These are phyloP conservation scores for Arabis alpina DNA, from an alignment of 345 rosid species.

Conservation along the genomic window DNA sequence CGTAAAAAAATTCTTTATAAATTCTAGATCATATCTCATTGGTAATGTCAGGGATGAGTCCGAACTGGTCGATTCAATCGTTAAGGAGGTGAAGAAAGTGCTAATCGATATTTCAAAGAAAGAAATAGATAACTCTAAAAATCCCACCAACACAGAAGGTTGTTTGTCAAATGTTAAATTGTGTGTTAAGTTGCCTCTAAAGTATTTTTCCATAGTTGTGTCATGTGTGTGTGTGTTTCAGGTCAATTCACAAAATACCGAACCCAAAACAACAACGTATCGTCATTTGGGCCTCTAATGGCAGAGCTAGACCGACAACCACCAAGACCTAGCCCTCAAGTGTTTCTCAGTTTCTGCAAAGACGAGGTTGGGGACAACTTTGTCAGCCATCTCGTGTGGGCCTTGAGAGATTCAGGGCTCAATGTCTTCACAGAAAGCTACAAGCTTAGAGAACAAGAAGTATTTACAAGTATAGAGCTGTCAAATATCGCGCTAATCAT, in stretches of 20 bases:
- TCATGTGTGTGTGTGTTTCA: neutral
- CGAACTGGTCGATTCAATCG: constrained; percentile 23
- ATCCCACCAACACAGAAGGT: neutral
- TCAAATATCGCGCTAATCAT: constrained; percentile 5
- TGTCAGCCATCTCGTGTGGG: constrained; percentile 9
- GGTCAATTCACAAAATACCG: neutral
- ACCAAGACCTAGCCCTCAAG: neutral
- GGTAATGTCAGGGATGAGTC: constrained; percentile 20
- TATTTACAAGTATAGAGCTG: neutral
- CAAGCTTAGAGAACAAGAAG: neutral
- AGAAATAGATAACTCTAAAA: neutral
- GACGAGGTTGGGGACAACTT: constrained; percentile 17
- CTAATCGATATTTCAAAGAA: constrained; percentile 2
- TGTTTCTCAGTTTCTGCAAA: constrained; percentile 6
- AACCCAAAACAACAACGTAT: neutral
- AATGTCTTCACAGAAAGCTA: neutral
- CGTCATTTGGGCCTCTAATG: neutral
- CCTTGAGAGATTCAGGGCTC: neutral
- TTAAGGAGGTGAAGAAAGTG: constrained; percentile 30
- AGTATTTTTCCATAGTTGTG: too few species aligned
- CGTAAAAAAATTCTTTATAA: too few species aligned
- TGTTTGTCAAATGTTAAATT: neutral
- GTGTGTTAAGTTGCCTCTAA: neutral
- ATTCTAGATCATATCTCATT: neutral
- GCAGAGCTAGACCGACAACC: constrained; percentile 2